Base-by-base conservation (phyloP, 2,329 filamentous ascomycete genomes). In the Cladosporium colombiae region DNA sequence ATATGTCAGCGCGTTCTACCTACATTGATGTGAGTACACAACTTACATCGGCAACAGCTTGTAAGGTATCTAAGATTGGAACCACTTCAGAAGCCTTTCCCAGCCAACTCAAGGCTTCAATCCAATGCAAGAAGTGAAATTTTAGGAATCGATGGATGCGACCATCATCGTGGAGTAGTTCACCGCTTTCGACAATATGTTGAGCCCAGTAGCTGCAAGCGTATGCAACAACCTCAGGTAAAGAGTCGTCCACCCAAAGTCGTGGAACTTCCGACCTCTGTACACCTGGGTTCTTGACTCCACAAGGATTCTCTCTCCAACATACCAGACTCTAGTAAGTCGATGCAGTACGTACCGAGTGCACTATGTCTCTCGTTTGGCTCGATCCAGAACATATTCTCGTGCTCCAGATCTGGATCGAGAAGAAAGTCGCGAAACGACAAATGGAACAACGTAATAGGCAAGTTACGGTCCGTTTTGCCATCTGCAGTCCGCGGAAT, bases 361-460 rank as follows among this genome's bases (percentile, higher is more conserved):
- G 7, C 2, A 1, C 18, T 5, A 35, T 56, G 29, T 10, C 0
- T 13, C 8, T 57, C n/a, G 8, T 2, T 49, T 31, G 31, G 21
- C 16, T 63, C 18, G 8, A 58, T 3, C 71, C 74, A 67, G 68
- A 76, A 16, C 11, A 14, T 6, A 10, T 25, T 35, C 14, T 37
- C 33, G 2, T 14, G 16, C 14, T n/a, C 18, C n/a, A 60, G 18
- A 1, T n/a, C 18, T 23, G 53, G 10, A 25, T 57, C 53, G n/a
- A 57, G 25, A n/a, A 57, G 53, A 4, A 57, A 57, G n/a, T 57
- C 53, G 0, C 53, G 8, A 18, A 57, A 57, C 14, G 53, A 57
- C 13, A 57, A 18, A 16, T 57, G 53, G 11, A 57, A 57, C 13
- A 57, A 8, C 8, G 29, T 57, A 29, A 57, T 57, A 1, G 53